These are phyloP conservation scores for Fusarium sp. DNA, from an alignment of 2,329 filamentous ascomycete genomes.

Conservation along the genomic window DNA sequence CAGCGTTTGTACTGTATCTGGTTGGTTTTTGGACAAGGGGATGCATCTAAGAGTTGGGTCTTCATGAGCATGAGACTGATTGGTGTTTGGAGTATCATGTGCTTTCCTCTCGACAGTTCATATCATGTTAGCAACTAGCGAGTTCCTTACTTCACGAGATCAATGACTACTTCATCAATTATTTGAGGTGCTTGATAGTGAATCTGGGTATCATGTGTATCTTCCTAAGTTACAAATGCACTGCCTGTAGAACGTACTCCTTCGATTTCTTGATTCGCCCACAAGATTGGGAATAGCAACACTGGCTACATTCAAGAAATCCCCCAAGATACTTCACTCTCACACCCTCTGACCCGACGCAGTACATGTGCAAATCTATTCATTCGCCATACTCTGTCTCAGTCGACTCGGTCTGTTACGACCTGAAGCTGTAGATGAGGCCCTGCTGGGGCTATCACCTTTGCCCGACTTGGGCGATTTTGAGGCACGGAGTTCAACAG, in stretches of 20 bases:
- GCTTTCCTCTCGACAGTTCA: constrained; percentile 20
- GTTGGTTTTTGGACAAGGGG: constrained; percentile 3
- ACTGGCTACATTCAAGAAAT: not conserved
- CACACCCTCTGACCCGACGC: not conserved
- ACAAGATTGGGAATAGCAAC: not conserved
- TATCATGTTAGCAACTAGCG: constrained; percentile 15
- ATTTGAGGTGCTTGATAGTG: not conserved
- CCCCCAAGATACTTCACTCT: not conserved
- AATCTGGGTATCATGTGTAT: not conserved
- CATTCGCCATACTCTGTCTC: constrained; percentile 18
- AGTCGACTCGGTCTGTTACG: constrained; percentile 32
- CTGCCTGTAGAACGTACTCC: not conserved
- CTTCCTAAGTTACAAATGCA: not conserved
- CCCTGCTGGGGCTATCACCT: constrained; percentile 7
- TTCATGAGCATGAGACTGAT: constrained; percentile 34
- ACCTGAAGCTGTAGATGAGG: constrained; percentile 6
- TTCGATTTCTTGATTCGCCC: too few relatives aligned
- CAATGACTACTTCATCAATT: constrained; percentile 24
- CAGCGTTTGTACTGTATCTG: not conserved
- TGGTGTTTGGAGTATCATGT: constrained; percentile 43
- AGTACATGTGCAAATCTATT: not conserved
- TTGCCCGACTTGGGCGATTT: constrained; percentile 18
- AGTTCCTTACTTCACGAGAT: constrained; percentile 25
- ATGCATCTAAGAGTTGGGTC: constrained; percentile 26
- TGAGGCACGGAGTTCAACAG: constrained; percentile 30